Base-by-base conservation (phyloP, 495 filamentous ascomycete genomes). In the Immersiella caudata region DNA sequence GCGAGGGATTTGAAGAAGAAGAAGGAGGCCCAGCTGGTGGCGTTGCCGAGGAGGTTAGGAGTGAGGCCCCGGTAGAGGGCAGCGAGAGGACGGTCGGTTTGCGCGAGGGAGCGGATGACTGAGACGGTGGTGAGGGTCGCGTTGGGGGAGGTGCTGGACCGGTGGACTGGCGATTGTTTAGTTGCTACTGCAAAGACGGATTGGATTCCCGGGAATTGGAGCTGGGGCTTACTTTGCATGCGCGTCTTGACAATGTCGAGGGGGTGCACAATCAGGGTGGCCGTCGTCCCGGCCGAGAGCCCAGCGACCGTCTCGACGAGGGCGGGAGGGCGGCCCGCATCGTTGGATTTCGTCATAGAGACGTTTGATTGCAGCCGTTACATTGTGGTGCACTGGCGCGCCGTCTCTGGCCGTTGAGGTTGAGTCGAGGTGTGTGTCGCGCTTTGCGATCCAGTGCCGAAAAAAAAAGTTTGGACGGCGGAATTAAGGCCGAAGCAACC, bases 171-270 rank as follows among this genome's bases (percentile, higher is more conserved):
- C 26, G 5, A n/a, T 49, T 56, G 27, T 50, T 54, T 35, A 51
- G 62, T 46, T 49, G 21, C 11, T 59, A n/a, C 18, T 22, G 22
- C 16, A 26, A 50, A 54, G 3, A 24, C 16, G 24, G 3, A 35
- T 26, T 12, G 6, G 24, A 16, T 2, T 18, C 24, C 9, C 20
- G 33, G 5, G 20, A 35, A 21, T 20, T 26, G 40, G 57, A 9
- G 36, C n/a, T 1, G 35, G 9, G 65, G 68, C 71, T 54, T 78
- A 94, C 93, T 86, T 81, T 99, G 95, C 71, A 99, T 87, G 66
- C 95, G 90, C 49, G 93, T 97, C 81, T 99, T 99, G 73, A 98
- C 85, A 66, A 98, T 86, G 79, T 99, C 95, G 60, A 99, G 84
- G 21, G 95, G 95, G 80, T 94, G 91, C 26, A 90, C 89, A 60